Percentiles rank a stretch among this genome's conserved stretches.
Evolutionary conservation across 2,329 filamentous ascomycete genomes (phyloP).

Genomic region (Pseudogymnoascus sp.): DNA sequence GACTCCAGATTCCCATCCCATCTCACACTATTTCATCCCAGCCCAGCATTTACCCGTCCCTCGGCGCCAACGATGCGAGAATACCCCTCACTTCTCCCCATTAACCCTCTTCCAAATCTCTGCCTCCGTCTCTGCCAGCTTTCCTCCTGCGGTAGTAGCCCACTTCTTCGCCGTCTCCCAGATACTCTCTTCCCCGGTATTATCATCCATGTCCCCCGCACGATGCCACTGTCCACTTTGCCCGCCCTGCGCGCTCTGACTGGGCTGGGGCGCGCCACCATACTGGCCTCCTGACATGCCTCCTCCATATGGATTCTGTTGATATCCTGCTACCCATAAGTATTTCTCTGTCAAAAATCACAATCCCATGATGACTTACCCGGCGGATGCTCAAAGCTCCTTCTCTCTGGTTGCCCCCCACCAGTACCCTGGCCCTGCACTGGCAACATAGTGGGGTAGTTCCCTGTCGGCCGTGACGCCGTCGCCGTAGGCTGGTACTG

Average conservation of each 20-base stretch:
- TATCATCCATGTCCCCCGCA: slow-evolving; percentile 1
- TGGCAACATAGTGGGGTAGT: slow-evolving; percentile 4
- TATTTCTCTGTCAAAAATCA: background rate
- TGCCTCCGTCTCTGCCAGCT: slow-evolving; percentile 47
- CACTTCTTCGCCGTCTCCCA: slow-evolving; percentile 51
- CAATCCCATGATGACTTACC: background rate
- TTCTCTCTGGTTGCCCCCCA: slow-evolving; percentile 8
- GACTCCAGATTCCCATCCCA: background rate
- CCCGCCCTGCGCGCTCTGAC: slow-evolving; percentile 34
- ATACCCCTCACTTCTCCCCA: slow-evolving; percentile 35
- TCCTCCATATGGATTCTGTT: slow-evolving; percentile 46
- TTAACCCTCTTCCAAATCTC: slow-evolving; percentile 58
- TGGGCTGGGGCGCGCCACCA: background rate
- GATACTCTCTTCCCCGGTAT: slow-evolving; percentile 32
- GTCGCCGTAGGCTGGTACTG: slow-evolving; percentile 17
- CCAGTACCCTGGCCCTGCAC: background rate
- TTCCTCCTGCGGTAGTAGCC: slow-evolving; percentile 47
- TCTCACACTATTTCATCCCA: background rate
- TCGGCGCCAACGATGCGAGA: background rate
- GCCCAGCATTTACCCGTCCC: background rate
- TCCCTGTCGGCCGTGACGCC: slow-evolving; percentile 7
- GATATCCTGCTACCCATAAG: slow-evolving; percentile 35
- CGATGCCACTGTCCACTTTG: slow-evolving; percentile 26
- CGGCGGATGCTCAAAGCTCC: slow-evolving; percentile 26
- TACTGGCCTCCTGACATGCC: slow-evolving; percentile 40